Base-by-base conservation (phyloP, 768 basidiomycete genomes). In the Neoboletus brunneissimus region DNA sequence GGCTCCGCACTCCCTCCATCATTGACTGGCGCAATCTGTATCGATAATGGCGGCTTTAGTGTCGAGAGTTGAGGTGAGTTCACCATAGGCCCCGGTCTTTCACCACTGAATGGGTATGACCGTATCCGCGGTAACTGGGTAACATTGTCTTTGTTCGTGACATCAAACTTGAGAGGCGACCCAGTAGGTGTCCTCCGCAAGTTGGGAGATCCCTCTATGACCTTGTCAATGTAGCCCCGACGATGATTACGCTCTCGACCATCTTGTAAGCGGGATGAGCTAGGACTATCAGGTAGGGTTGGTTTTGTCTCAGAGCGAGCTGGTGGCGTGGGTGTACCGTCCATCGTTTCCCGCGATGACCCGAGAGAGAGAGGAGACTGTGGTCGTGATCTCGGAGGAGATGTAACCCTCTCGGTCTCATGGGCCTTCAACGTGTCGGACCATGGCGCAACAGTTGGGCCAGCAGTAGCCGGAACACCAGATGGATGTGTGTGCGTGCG, bases 171-270 rank as follows among this genome's bases (percentile, higher is more conserved):
- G 42, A 66, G 71, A 18, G 80, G 79, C 37, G 79, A 77, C 5
- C 80, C 80, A 6, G 80, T 75, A 4, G 82, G 81, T 15, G 84
- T 85, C 61, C 67, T 71, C 58, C 73, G 77, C 54, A 81, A 53
- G 16, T 55, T 63, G 5, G 70, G 65, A 18, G 69, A 61, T 27
- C 48, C 68, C 38, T 72, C 64, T n/a, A 71, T 61, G 46, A 57
- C 60, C 27, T 73, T 56, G 57, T 86, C 83, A 53, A 82, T 78
- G 64, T 82, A 83, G 6, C 85, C 81, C 10, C 85, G 77, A 55
- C 77, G 78, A 66, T 87, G 87, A 59, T 85, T 78, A 51, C 85
- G 69, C 42, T 60, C 63, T 43, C 58, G 62, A 37, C 53, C 57
- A 35, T 62, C 66, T 20, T 40, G 58, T 18, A 48, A 45, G 40